A percentile compares a stretch with the other conserved stretches of the same genome.
These are phyloP conservation scores for Metschnikowia orientalis DNA, from an alignment of 805 yeast genomes.

Conservation along the genomic window DNA sequence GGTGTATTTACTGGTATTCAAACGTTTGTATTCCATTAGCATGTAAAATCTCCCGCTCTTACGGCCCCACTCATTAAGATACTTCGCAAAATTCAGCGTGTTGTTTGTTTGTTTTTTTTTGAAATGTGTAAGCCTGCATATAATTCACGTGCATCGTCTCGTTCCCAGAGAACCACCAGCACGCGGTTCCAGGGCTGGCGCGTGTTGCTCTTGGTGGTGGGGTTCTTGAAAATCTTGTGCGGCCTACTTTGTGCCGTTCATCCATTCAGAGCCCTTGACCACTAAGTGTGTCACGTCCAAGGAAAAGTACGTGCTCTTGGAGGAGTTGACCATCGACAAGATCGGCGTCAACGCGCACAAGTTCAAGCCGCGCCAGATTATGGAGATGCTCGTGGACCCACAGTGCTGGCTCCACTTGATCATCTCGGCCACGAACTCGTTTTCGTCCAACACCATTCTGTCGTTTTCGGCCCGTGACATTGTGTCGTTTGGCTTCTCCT, in stretches of 20 bases:
- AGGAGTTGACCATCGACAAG: slow-evolving; percentile 15
- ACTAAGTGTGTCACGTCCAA: slow-evolving; percentile 17
- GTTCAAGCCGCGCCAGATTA: slow-evolving; percentile 14
- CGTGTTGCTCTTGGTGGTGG: slow-evolving; percentile 20
- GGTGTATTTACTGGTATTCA: too few relatives aligned
- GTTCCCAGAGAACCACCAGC: slow-evolving; percentile 16
- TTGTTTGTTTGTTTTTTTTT: too few relatives aligned
- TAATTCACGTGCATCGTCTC: too few relatives aligned
- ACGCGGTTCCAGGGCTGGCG: slow-evolving; percentile 18
- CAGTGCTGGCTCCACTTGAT: slow-evolving; percentile 20
- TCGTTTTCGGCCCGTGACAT: slow-evolving; percentile 19
- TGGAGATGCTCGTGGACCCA: slow-evolving; percentile 17
- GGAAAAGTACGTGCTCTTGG: slow-evolving; percentile 18
- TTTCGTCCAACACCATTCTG: slow-evolving; percentile 21
- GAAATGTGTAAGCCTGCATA: too few relatives aligned
- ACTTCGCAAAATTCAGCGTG: too few relatives aligned
- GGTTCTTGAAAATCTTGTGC: slow-evolving; percentile 15
- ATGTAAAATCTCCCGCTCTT: too few relatives aligned
- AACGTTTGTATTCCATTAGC: too few relatives aligned
- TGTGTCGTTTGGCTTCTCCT: slow-evolving; percentile 19
- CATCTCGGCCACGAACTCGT: slow-evolving; percentile 19
- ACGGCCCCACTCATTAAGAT: too few relatives aligned
- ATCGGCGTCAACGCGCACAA: slow-evolving; percentile 17
- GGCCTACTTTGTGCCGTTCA: slow-evolving; percentile 17
- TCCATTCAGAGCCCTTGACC: slow-evolving; percentile 19